Base-by-base conservation (phyloP, 768 basidiomycete species). In the Phaeotremella fagi region DNA sequence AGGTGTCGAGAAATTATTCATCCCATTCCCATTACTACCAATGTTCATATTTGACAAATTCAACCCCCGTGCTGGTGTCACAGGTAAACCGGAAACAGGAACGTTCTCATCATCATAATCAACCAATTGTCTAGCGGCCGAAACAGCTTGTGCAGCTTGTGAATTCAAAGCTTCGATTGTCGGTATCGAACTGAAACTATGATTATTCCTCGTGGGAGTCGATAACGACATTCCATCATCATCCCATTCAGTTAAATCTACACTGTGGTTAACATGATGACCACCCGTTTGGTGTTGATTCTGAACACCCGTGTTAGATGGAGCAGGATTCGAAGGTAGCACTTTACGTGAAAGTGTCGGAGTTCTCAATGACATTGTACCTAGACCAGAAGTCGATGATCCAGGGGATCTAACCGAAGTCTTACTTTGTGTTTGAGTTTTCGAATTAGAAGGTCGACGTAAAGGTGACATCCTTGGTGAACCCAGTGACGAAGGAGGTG, bases 71-170 rank as follows among this genome's bases (percentile, higher is more conserved):
- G 52, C 76, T 15, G 89, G 89, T 0, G 88, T 90, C 48, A 79
- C 74, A 7, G 85, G 87, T 4, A 78, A 71, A 3, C 58, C 68
- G 46, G 66, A 59, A 37, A 33, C 45, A 37, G 45, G 4, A 6
- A 20, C n/a, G 12, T 28, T 28, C 6, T 52, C 26, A 12, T 83
- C 85, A 43, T 88, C 87, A 14, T 94, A 79, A 71, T 95, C 92
- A 33, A 94, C 71, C 24, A 97, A 75, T 45, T 88, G 81, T 70
- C 89, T 85, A 0, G 92, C 92, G 6, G 90, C 88, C 68, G 88
- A 90, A 70, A 91, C 88, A 0, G 92, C 92, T 70, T 95, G 92
- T 62, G 88, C 87, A 1, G 92, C 91, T 48, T 88, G 82, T 2
- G 88, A 88, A 27, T 43, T 11, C 36, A 28, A 37, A 29, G 41